Percentiles rank a stretch among this genome's conserved stretches.
These are phyloP conservation scores for Knufia petricola DNA, from an alignment of 2,329 filamentous ascomycete species.

Conservation along the genomic window DNA sequence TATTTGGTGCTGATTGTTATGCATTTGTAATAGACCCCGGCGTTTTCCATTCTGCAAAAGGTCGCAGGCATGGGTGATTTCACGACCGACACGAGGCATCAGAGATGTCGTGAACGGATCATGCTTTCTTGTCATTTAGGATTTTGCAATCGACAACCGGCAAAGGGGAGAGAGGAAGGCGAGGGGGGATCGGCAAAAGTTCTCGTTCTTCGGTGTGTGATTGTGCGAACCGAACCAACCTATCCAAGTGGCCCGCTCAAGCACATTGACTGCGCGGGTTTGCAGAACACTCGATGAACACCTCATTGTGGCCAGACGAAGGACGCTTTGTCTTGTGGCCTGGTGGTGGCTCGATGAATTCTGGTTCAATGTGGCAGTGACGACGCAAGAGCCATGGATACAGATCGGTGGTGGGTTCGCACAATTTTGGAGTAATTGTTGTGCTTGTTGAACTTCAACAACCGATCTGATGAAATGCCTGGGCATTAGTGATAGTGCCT, in stretches of 20 bases:
- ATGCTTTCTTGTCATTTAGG: not conserved
- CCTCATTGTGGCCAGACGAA: conserved; percentile 3
- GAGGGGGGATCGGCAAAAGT: not conserved
- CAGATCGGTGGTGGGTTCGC: not conserved
- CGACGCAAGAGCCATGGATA: not conserved
- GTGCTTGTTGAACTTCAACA: not conserved
- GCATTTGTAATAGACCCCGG: conserved; percentile 7
- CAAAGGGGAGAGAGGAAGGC: not conserved
- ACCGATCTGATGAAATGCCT: not conserved
- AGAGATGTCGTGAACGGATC: conserved; percentile 1
- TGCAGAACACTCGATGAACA: not conserved
- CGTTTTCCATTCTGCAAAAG: not conserved
- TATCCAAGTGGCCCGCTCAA: no score
- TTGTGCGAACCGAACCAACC: not conserved
- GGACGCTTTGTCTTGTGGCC: conserved; percentile 7
- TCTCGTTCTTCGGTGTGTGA: not conserved
- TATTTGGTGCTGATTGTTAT: conserved; percentile 1
- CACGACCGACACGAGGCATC: conserved; percentile 5
- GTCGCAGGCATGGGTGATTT: not conserved
- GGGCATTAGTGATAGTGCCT: not conserved
- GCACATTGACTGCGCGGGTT: no score
- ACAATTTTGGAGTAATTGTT: not conserved
- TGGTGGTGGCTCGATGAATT: not conserved
- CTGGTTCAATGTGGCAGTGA: not conserved
- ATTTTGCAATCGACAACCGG: not conserved